A percentile compares a stretch with the other conserved stretches of the same genome.
These are phyloP conservation scores for Mucor mucedo DNA, from an alignment of 371 early-diverging fungal species.

Conservation along the genomic window DNA sequence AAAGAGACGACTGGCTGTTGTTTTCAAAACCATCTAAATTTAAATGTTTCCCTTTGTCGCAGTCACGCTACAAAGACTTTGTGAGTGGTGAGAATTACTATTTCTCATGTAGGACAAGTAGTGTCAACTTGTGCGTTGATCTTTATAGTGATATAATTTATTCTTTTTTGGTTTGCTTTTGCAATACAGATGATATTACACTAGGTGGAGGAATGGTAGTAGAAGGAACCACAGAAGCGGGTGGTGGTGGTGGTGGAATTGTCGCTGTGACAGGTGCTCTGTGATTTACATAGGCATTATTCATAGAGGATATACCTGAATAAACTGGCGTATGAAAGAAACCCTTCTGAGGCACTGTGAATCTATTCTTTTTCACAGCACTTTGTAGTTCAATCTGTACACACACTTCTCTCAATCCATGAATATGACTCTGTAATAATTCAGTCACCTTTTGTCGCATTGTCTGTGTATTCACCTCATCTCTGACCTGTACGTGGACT, in stretches of 20 bases:
- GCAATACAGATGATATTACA: conserved; percentile 22
- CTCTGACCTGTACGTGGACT: conserved; percentile 56
- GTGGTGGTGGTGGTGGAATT: background rate
- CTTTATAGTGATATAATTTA: conserved; percentile 7
- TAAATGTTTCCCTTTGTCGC: no score
- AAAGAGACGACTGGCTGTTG: no score
- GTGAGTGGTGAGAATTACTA: no score
- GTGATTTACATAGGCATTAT: conserved; percentile 31
- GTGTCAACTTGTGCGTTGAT: no score
- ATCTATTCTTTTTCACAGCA: conserved; percentile 27
- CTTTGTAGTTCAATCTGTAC: conserved; percentile 54
- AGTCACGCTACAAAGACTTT: no score
- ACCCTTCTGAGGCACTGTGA: conserved; percentile 29
- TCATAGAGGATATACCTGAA: conserved; percentile 17
- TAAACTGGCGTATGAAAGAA: conserved; percentile 41
- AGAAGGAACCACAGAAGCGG: background rate
- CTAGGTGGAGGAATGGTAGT: background rate
- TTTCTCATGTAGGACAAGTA: no score
- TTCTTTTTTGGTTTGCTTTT: conserved; percentile 33
- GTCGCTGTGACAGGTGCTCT: conserved; percentile 3
- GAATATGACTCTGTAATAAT: conserved; percentile 46
- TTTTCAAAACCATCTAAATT: no score
- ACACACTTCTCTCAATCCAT: conserved; percentile 55
- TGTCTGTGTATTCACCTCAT: conserved; percentile 40
- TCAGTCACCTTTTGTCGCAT: conserved; percentile 38